Conservation (phyloP, 2,329 filamentous ascomycete genomes). For the Venturia aucupariae region DNA sequence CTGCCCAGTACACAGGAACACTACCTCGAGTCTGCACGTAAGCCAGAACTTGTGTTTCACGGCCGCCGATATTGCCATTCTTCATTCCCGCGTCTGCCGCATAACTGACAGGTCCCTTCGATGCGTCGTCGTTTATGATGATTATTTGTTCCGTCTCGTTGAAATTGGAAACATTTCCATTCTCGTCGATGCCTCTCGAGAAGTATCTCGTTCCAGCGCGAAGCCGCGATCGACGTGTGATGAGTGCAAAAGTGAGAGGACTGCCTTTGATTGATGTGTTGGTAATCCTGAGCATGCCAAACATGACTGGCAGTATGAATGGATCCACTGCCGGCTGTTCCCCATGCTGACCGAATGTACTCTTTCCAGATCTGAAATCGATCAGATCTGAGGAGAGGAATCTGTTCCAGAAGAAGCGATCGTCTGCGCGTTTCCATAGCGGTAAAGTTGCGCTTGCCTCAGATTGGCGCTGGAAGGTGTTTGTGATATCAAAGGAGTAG, state of each 20-base stretch:
- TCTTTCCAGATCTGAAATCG: slow-evolving; percentile 60
- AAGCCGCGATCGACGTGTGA: slow-evolving; percentile 80
- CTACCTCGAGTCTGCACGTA: slow-evolving; percentile 96
- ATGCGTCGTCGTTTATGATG: slow-evolving; percentile 72
- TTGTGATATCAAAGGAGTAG: slow-evolving; percentile 93
- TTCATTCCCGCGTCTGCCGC: slow-evolving; percentile 67
- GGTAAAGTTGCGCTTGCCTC: slow-evolving; percentile 62
- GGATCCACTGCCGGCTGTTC: slow-evolving; percentile 73
- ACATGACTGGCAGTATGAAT: slow-evolving; percentile 91
- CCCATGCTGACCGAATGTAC: slow-evolving; percentile 34
- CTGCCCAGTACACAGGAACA: slow-evolving; percentile 91
- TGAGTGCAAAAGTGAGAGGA: slow-evolving; percentile 73
- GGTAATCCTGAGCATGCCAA: slow-evolving; percentile 88
- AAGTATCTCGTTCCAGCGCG: slow-evolving; percentile 91
- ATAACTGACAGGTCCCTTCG: slow-evolving; percentile 67
- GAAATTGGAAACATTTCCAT: slow-evolving; percentile 95
- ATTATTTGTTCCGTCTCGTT: slow-evolving; percentile 96
- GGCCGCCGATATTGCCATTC: slow-evolving; percentile 59
- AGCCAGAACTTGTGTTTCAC: slow-evolving; percentile 80
- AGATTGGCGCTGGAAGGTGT: slow-evolving; percentile 89
- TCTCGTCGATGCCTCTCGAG: slow-evolving; percentile 84
- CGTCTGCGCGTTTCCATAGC: slow-evolving; percentile 85
- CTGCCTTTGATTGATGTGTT: slow-evolving; percentile 79
- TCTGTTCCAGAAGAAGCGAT: slow-evolving; percentile 98
- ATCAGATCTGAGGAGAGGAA: slow-evolving; percentile 88